These are phyloP conservation scores for Hevea brasiliensis DNA, from an alignment of 345 rosid genomes.

Conservation along the genomic window DNA sequence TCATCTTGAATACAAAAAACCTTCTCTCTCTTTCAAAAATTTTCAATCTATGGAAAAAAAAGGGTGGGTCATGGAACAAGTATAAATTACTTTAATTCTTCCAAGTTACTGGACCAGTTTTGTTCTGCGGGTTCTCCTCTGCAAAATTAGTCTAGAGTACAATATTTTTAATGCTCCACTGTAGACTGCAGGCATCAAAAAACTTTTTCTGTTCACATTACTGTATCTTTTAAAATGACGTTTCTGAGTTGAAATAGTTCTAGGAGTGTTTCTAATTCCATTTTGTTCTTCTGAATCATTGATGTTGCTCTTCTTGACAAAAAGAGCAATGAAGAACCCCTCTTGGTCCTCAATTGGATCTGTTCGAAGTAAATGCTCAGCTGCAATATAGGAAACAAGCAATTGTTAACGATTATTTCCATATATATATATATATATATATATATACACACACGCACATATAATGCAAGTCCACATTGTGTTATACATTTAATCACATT, in stretches of 20 bases:
- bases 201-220: neutral
- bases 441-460: no score
- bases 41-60: no score
- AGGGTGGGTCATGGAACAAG: no score
- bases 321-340: constrained; percentile 83
- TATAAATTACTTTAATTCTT: no score
- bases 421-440: no score
- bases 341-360: constrained; percentile 68
- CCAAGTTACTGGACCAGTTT: no score
- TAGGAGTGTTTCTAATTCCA: neutral
- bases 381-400: constrained; percentile 25
- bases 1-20: no score
- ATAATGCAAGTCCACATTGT: no score
- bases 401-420: neutral
- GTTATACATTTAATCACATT: no score
- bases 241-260: neutral
- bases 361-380: constrained; percentile 47
- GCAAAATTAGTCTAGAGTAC: neutral
- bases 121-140: neutral
- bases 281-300: neutral
- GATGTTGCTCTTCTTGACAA: constrained; percentile 29
- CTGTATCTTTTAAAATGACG: neutral
- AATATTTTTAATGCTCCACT: neutral
- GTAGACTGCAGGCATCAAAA: neutral
- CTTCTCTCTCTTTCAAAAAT: no score